Conservation (phyloP, 2,329 filamentous ascomycete genomes). For the Fusarium albidum region DNA sequence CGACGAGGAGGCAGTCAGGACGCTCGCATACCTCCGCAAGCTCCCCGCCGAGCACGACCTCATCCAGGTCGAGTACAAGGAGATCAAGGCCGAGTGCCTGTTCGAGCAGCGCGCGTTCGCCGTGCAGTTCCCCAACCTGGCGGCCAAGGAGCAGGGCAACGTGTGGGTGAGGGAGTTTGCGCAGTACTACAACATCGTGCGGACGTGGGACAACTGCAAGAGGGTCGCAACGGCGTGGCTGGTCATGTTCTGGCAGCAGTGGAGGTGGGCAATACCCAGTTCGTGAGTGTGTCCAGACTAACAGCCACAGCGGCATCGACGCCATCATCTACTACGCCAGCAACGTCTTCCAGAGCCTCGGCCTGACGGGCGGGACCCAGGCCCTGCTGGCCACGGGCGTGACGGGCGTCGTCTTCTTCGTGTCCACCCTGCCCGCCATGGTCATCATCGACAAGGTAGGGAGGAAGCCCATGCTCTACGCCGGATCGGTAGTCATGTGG, state of each 20-base stretch:
- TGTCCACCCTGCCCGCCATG: constrained; percentile 45
- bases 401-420: constrained; percentile 74
- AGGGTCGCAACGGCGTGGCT: constrained; percentile 71
- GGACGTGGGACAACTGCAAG: constrained; percentile 61
- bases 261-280: constrained; percentile 21
- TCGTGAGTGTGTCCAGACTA: not conserved
- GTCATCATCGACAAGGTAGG: constrained; percentile 52
- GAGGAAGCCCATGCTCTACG: constrained; percentile 49
- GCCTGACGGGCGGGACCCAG: constrained; percentile 66
- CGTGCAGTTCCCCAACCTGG: constrained; percentile 60
- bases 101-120: constrained; percentile 78
- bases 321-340: constrained; percentile 56
- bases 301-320: constrained; percentile 19
- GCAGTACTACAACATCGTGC: constrained; percentile 51
- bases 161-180: constrained; percentile 55
- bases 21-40: constrained; percentile 69
- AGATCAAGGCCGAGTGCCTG: constrained; percentile 80
- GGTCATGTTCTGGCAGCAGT: constrained; percentile 68
- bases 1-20: constrained; percentile 67
- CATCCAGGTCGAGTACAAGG: constrained; percentile 79
- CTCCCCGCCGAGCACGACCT: constrained; percentile 70
- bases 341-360: constrained; percentile 70
- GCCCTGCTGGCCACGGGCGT: constrained; percentile 74
- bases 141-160: constrained; percentile 52
- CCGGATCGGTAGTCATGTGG: constrained; percentile 50